Evolutionary conservation across 768 basidiomycete genomes (phyloP).

Genomic region (Pholiota microspora): DNA sequence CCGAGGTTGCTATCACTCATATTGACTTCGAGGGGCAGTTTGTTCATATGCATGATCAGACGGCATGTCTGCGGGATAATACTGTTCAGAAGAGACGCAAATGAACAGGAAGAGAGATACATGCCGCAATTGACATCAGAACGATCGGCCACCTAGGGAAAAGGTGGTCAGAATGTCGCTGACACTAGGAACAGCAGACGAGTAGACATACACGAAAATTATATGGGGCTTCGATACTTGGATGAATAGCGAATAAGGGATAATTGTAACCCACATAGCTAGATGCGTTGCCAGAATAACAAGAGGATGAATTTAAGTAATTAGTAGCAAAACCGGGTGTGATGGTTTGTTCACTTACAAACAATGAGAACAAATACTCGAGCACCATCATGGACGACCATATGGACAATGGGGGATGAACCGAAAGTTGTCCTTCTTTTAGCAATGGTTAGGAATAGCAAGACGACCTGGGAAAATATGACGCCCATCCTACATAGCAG

Average conservation of each 20-base stretch:
- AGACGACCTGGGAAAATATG: slow-evolving; percentile 13
- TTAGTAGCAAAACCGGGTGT: neutral
- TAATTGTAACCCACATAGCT: slow-evolving; percentile 16
- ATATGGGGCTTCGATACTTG: slow-evolving; percentile 18
- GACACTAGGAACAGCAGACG: neutral
- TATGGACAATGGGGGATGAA: slow-evolving; percentile 12
- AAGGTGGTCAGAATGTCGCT: neutral
- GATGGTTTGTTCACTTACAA: slow-evolving; percentile 9
- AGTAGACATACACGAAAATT: slow-evolving; percentile 4
- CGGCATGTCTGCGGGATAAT: neutral
- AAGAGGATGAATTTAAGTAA: neutral
- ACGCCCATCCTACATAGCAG: slow-evolving; percentile 6
- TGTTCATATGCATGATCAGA: neutral
- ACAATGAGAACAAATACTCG: slow-evolving; percentile 18
- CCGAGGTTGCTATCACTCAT: neutral
- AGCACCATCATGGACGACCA: slow-evolving; percentile 17
- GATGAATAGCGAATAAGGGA: slow-evolving; percentile 16
- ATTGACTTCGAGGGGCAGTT: neutral
- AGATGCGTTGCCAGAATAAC: neutral
- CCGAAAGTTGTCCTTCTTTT: slow-evolving; percentile 17
- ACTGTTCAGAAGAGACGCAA: neutral
- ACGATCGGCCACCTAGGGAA: neutral
- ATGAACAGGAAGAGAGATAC: neutral
- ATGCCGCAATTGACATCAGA: neutral
- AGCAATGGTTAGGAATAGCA: slow-evolving; percentile 16